A percentile compares a stretch with the other conserved stretches of the same genome.
Conservation (phyloP, 2,329 filamentous ascomycete species). For the Pseudopithomyces chartarum region DNA sequence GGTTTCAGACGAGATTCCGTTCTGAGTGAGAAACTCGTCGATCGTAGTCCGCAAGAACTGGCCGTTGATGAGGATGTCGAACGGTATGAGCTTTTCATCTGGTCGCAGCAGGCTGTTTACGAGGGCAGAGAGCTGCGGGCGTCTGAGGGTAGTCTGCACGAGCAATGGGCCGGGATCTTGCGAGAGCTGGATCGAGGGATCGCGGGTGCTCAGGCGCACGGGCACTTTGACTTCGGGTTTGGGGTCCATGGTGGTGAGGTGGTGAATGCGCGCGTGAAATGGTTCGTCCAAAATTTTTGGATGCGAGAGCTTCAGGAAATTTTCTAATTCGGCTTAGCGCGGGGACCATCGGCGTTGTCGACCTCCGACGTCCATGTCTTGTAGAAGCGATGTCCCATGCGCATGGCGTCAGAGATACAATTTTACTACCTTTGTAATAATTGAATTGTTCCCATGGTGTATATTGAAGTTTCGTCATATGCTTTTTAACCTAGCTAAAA, state of each 20-base stretch:
- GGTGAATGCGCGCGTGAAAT: slow-evolving; percentile 2
- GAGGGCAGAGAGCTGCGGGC: slow-evolving; percentile 60
- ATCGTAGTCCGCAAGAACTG: slow-evolving; percentile 87
- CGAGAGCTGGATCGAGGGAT: slow-evolving; percentile 36
- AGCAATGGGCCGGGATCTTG: slow-evolving; percentile 39
- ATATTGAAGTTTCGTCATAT: too few species aligned
- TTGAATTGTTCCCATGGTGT: too few species aligned
- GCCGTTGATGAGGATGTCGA: slow-evolving; percentile 96
- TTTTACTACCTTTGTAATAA: too few species aligned
- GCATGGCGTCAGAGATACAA: too few species aligned
- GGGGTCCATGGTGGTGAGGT: slow-evolving; percentile 30
- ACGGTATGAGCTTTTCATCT: slow-evolving; percentile 69
- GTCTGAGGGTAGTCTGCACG: slow-evolving; percentile 38
- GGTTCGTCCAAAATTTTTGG: slow-evolving; percentile 17
- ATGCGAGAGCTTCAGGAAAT: slow-evolving; percentile 19
- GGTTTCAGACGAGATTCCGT: slow-evolving; percentile 87
- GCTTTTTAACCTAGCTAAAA: too few species aligned
- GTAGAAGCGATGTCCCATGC: too few species aligned
- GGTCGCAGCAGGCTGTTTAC: slow-evolving; percentile 65
- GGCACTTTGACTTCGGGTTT: slow-evolving; percentile 39
- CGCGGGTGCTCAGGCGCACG: slow-evolving; percentile 42
- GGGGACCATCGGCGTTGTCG: slow-evolving; percentile 19
- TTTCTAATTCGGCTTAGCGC: slow-evolving; percentile 37
- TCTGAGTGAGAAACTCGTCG: slow-evolving; percentile 84
- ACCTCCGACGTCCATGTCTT: neutral